Percentiles rank a stretch among this genome's conserved stretches.
phyloP scores from a whole-genome alignment of 1,284 basidiomycete genomes.

The Exobasidium rhododendri region DNA sequence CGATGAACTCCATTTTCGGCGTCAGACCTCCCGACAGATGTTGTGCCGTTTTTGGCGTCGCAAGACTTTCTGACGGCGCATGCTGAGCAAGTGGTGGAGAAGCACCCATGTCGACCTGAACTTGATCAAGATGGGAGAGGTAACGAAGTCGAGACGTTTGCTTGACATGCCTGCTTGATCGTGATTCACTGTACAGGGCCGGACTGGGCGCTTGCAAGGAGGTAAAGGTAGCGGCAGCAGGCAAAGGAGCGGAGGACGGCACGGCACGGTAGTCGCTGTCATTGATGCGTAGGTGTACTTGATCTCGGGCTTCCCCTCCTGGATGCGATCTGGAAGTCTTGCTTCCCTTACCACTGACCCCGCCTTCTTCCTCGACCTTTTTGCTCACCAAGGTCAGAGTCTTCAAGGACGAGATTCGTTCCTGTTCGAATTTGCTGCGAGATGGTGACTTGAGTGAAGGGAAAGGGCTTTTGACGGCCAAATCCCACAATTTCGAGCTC shows the following conservation, averaged over 20 bases:
- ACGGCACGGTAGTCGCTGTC: not conserved
- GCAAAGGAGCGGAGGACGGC: conserved; percentile 5
- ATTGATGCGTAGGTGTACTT: not conserved
- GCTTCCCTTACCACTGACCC: not conserved
- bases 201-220: not conserved
- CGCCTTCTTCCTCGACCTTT: too few species aligned
- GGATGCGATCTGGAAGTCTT: not conserved
- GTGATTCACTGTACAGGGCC: conserved; percentile 2
- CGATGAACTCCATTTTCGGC: not conserved
- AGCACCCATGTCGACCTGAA: conserved; percentile 4
- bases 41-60: not conserved
- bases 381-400: conserved; percentile 10
- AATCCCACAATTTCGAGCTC: conserved; percentile 10
- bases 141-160: not conserved
- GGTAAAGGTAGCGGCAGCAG: not conserved
- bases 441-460: not conserved
- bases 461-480: not conserved
- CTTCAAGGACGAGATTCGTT: conserved; percentile 8
- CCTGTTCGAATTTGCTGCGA: not conserved
- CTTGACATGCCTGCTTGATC: conserved; percentile 6
- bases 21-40: not conserved
- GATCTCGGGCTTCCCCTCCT: not conserved
- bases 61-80: not conserved
- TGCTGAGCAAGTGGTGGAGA: too few species aligned
- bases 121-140: not conserved